phyloP scores from a whole-genome alignment of 352 stramenopile species.

The Phytophthora melonis region DNA sequence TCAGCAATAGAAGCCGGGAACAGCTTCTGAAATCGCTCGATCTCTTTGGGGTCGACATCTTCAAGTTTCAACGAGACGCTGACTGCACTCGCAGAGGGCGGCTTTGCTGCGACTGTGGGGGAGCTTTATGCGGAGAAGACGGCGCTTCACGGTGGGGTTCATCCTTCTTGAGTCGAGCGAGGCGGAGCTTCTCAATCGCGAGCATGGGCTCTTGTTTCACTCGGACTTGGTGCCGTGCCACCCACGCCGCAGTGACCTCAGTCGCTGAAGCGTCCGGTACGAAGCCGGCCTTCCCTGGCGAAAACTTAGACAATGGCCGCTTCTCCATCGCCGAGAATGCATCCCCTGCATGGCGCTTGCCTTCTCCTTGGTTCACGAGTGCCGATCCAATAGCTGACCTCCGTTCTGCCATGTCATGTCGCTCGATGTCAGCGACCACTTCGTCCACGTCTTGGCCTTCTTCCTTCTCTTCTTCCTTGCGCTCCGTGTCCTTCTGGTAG shows the following conservation, averaged over 20 bases:
- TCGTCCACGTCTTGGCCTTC: constrained; percentile 38
- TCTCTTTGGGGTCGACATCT: constrained; percentile 39
- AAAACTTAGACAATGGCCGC: constrained; percentile 28
- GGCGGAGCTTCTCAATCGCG: constrained; percentile 53
- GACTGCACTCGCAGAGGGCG: constrained; percentile 27
- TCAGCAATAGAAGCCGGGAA: constrained; percentile 49
- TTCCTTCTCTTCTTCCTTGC: constrained; percentile 17
- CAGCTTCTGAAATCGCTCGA: constrained; percentile 38
- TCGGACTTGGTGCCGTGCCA: constrained; percentile 48
- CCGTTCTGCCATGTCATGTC: constrained; percentile 25
- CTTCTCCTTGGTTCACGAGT: constrained; percentile 6
- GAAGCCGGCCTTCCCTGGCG: constrained; percentile 3
- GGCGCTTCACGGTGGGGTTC: not conserved
- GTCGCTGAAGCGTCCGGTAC: constrained; percentile 26
- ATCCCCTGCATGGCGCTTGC: constrained; percentile 32
- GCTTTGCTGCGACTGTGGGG: not conserved
- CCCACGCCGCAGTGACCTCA: constrained; percentile 42
- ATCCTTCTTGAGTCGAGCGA: constrained; percentile 31
- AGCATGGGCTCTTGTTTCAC: constrained; percentile 55
- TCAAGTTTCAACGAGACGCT: constrained; percentile 61
- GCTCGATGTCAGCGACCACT: constrained; percentile 38
- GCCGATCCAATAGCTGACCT: not conserved
- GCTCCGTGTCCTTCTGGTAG: constrained; percentile 52
- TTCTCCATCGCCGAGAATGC: constrained; percentile 43
- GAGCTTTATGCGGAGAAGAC: not conserved